Evolutionary conservation across 805 yeast genomes (phyloP).

Genomic region (Trichomonascus vanleenenianus): DNA sequence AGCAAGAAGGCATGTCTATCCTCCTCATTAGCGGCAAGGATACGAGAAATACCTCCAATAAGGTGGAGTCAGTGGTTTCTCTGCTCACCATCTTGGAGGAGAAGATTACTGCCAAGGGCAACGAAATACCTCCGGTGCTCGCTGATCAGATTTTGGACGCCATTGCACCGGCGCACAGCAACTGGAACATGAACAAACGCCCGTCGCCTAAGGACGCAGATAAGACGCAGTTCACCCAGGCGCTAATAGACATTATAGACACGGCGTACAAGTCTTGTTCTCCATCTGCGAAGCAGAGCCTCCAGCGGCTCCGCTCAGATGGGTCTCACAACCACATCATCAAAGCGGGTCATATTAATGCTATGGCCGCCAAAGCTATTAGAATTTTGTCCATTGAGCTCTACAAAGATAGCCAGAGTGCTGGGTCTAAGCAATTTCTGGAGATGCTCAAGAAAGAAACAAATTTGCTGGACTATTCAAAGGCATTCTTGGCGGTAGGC

Average conservation of each 20-base stretch:
- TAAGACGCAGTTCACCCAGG: slow-evolving; percentile 33
- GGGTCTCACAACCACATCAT: slow-evolving; percentile 11
- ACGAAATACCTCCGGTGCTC: slow-evolving; percentile 10
- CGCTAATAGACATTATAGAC: slow-evolving; percentile 6
- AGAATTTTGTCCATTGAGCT: slow-evolving; percentile 69
- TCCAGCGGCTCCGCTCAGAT: not conserved
- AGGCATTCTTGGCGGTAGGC: slow-evolving; percentile 35
- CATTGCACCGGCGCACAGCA: slow-evolving; percentile 62
- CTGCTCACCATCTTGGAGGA: slow-evolving; percentile 24
- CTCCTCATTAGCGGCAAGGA: slow-evolving; percentile 28
- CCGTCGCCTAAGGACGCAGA: slow-evolving; percentile 26
- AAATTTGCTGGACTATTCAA: slow-evolving; percentile 17
- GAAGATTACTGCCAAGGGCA: slow-evolving; percentile 9
- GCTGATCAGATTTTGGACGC: slow-evolving; percentile 62
- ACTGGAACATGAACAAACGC: slow-evolving; percentile 55
- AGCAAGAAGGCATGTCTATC: slow-evolving; percentile 34
- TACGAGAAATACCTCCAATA: slow-evolving; percentile 14
- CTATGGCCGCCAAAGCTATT: slow-evolving; percentile 54
- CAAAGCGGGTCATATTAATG: slow-evolving; percentile 12
- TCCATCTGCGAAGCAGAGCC: slow-evolving; percentile 1
- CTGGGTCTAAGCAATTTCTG: slow-evolving; percentile 21
- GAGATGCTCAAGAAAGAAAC: slow-evolving; percentile 21
- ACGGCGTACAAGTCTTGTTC: not conserved
- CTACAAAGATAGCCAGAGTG: slow-evolving; percentile 32
- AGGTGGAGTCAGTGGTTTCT: slow-evolving; percentile 11